Evolutionary conservation across 352 stramenopile genomes (phyloP).

Genomic region (Phytophthora tubulina): DNA sequence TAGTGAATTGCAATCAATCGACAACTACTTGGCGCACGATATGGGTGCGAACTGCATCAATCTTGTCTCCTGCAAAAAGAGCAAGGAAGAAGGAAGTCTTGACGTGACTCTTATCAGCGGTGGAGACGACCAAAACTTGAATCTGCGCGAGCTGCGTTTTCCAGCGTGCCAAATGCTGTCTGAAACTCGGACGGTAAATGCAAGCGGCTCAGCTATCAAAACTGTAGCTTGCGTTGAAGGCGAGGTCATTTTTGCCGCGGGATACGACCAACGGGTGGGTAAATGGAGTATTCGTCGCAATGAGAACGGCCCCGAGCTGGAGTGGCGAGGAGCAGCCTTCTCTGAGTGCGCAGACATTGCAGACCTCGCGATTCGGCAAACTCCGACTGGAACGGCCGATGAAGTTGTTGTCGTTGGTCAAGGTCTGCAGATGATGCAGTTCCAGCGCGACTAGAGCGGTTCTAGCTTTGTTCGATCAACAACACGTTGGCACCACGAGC

Average conservation of each 20-base stretch:
- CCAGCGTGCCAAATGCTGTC: slow-evolving; percentile 44
- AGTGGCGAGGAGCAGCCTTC: slow-evolving; percentile 71
- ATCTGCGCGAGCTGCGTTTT: slow-evolving; percentile 50
- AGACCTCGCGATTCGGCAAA: slow-evolving; percentile 54
- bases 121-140: slow-evolving; percentile 84
- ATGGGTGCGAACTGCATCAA: slow-evolving; percentile 86
- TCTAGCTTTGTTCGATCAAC: background rate
- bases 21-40: slow-evolving; percentile 81
- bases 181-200: slow-evolving; percentile 60
- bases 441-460: slow-evolving; percentile 31
- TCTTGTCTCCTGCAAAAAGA: slow-evolving; percentile 36
- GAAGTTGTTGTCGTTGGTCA: slow-evolving; percentile 80
- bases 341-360: slow-evolving; percentile 88
- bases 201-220: slow-evolving; percentile 88
- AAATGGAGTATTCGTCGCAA: slow-evolving; percentile 56
- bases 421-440: slow-evolving; percentile 75
- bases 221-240: slow-evolving; percentile 53
- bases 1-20: slow-evolving; percentile 43
- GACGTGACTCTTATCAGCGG: slow-evolving; percentile 78
- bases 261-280: slow-evolving; percentile 90
- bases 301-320: slow-evolving; percentile 27
- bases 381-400: slow-evolving; percentile 2
- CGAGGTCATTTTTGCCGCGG: slow-evolving; percentile 59
- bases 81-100: slow-evolving; percentile 16
- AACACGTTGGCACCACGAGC: slow-evolving; percentile 6